These are phyloP conservation scores for Candida ipomoeae DNA, from an alignment of 805 yeast species.

Conservation along the genomic window DNA sequence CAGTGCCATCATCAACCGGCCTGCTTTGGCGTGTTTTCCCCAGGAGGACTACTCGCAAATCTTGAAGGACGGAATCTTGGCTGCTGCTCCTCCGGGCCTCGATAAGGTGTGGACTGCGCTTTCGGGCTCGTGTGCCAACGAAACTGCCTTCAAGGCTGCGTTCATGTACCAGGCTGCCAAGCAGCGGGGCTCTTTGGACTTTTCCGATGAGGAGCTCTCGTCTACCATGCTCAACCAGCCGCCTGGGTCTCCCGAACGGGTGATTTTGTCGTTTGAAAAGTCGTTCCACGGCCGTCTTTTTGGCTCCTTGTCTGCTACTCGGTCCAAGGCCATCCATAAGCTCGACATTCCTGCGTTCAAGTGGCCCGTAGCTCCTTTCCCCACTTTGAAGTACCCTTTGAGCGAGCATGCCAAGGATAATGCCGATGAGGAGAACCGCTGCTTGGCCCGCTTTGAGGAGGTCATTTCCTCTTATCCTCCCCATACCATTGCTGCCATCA, in stretches of 20 bases:
- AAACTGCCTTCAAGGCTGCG: slow-evolving; percentile 68
- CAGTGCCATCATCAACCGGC: slow-evolving; percentile 39
- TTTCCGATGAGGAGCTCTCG: slow-evolving; percentile 42
- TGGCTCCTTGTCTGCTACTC: slow-evolving; percentile 52
- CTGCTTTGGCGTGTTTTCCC: slow-evolving; percentile 56
- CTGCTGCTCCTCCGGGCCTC: slow-evolving; percentile 64
- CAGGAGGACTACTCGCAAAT: slow-evolving; percentile 49
- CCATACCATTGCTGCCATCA: slow-evolving; percentile 47
- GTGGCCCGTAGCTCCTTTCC: slow-evolving; percentile 54
- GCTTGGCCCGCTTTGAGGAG: slow-evolving; percentile 42
- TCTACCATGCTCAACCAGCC: slow-evolving; percentile 48
- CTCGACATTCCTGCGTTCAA: slow-evolving; percentile 56
- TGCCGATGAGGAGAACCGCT: slow-evolving; percentile 44
- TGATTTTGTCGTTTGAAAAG: slow-evolving; percentile 48
- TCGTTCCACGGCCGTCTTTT: slow-evolving; percentile 58
- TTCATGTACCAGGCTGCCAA: slow-evolving; percentile 59
- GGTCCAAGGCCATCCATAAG: slow-evolving; percentile 56
- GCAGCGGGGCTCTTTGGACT: slow-evolving; percentile 45
- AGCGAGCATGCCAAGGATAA: slow-evolving; percentile 36
- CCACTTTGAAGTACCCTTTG: slow-evolving; percentile 39
- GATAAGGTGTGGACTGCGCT: slow-evolving; percentile 60
- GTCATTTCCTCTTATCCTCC: slow-evolving; percentile 32
- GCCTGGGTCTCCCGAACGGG: slow-evolving; percentile 53
- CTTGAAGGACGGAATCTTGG: slow-evolving; percentile 47
- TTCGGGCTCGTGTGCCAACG: slow-evolving; percentile 68